Evolutionary conservation across 2,329 filamentous ascomycete genomes (phyloP).

Genomic region (Cladosporium sp.): DNA sequence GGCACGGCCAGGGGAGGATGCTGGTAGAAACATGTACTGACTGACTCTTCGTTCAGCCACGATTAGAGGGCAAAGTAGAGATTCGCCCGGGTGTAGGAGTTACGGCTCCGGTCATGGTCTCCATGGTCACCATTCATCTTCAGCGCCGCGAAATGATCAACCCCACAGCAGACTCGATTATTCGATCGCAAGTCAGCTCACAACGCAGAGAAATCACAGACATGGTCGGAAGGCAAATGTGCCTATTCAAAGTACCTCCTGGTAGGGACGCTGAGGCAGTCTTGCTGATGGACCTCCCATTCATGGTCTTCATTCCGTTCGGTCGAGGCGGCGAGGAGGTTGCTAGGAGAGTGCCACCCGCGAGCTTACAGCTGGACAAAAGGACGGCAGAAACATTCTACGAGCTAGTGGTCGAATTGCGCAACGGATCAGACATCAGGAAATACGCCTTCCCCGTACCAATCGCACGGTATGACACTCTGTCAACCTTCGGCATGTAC

Average conservation of each 20-base stretch:
- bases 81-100: slow-evolving; percentile 82
- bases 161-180: slow-evolving; percentile 88
- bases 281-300: slow-evolving; percentile 93
- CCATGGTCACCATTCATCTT: slow-evolving; percentile 88
- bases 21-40: background rate
- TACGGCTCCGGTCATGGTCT: slow-evolving; percentile 85
- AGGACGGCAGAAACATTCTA: slow-evolving; percentile 97
- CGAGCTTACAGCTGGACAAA: slow-evolving; percentile 83
- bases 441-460: slow-evolving; percentile 91
- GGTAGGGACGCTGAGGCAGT: slow-evolving; percentile 85
- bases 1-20: slow-evolving; percentile 22
- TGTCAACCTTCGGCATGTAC: slow-evolving; percentile 99
- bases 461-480: slow-evolving; percentile 87
- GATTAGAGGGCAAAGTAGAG: slow-evolving; percentile 97
- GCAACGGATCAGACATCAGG: slow-evolving; percentile 72
- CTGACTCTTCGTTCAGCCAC: slow-evolving; percentile 57
- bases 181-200: slow-evolving; percentile 79
- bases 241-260: slow-evolving; percentile 80
- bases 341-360: slow-evolving; percentile 84
- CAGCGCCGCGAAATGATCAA: slow-evolving; percentile 95
- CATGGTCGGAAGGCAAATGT: slow-evolving; percentile 91
- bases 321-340: slow-evolving; percentile 87
- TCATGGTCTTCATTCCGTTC: slow-evolving; percentile 95
- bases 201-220: slow-evolving; percentile 88
- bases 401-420: slow-evolving; percentile 92